Evolutionary conservation across 805 yeast species (phyloP), one percentile per base, ranked within the genome.

Genomic region (Schwanniomyces vanrijiae): DNA sequence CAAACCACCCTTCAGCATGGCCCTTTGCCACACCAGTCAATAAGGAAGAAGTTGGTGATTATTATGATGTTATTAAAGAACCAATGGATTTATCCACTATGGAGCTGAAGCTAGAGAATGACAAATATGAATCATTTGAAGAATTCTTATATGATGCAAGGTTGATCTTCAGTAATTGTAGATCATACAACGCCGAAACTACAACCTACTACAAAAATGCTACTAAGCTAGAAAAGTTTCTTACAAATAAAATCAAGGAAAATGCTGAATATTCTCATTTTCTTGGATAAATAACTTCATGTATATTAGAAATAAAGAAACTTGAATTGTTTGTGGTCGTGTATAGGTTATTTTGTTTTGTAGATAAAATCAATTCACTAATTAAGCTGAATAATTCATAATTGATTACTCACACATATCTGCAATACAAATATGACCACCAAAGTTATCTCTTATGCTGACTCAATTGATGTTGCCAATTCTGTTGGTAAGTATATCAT

Each of bases 41-140:
- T 64, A 83, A 81, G 61, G 95, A 89, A 35, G 99, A 94, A 62
- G 99, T 94, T 9, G 90, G 95, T 1, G 99, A 94, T 67, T 94
- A 94, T 62, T 94, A 92, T 66, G 96, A 90, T 54, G 94, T 94
- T 24, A 92, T 94, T 54, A 90, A 90, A 61, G 97, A 94, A 64
- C 99, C 99, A 5, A 94, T 94, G 99, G 99, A 94, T 63, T 73
- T 94, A 46, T 83, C 94, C 37, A 90, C 97, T 0, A 94, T 94
- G 96, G 98, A 94, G 61, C 84, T 80, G 60, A 90, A 91, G 63
- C 75, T 94, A 29, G 98, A 92, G 52, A 89, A 88, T 59, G 96
- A 94, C 68, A 87, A 87, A 55, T 94, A 94, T 66, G 89, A 88
- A 52, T 81, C 87, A 11, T 86, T 94, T 79, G 97, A 90, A 56